A percentile compares a stretch with the other conserved stretches of the same genome.
Conservation (phyloP, 2,329 filamentous ascomycete genomes). For the Hyphodiscus sp. region DNA sequence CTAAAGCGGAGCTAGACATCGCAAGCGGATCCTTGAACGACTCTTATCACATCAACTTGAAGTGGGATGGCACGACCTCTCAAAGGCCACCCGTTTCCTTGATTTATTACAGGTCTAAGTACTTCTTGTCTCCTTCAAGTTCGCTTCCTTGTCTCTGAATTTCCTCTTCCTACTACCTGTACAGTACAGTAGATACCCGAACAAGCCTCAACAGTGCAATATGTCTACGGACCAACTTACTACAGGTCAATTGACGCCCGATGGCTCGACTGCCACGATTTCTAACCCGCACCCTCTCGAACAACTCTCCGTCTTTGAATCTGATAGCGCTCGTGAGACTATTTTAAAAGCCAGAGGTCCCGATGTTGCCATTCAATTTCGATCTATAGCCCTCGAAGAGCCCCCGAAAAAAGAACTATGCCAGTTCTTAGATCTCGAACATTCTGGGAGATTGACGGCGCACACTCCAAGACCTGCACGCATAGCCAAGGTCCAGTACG, state of each 20-base stretch:
- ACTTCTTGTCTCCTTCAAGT: not conserved
- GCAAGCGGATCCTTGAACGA: not conserved
- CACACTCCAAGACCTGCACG: slow-evolving; percentile 36
- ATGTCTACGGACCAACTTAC: slow-evolving; percentile 12
- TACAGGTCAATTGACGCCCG: slow-evolving; percentile 5
- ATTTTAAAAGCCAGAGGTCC: slow-evolving; percentile 28
- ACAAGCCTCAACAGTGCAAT: not conserved
- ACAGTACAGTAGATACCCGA: not conserved
- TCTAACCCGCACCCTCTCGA: slow-evolving; percentile 38
- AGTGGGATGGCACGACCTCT: not conserved
- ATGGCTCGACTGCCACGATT: not conserved
- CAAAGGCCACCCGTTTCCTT: not conserved
- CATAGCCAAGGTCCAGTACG: slow-evolving; percentile 48
- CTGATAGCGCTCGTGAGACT: slow-evolving; percentile 45
- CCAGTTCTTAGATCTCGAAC: slow-evolving; percentile 42
- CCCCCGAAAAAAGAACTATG: slow-evolving; percentile 44
- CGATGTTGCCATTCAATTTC: slow-evolving; percentile 51
- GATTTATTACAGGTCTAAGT: not conserved
- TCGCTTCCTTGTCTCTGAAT: not conserved
- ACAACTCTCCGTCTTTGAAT: slow-evolving; percentile 39
- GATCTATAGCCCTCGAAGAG: slow-evolving; percentile 50
- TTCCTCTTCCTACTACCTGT: not conserved
- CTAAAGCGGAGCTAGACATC: not conserved
- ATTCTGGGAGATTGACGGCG: slow-evolving; percentile 33
- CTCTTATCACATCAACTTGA: not conserved